Evolutionary conservation across 2,329 filamentous ascomycete species (phyloP).

Genomic region (Talaromyces sp.): DNA sequence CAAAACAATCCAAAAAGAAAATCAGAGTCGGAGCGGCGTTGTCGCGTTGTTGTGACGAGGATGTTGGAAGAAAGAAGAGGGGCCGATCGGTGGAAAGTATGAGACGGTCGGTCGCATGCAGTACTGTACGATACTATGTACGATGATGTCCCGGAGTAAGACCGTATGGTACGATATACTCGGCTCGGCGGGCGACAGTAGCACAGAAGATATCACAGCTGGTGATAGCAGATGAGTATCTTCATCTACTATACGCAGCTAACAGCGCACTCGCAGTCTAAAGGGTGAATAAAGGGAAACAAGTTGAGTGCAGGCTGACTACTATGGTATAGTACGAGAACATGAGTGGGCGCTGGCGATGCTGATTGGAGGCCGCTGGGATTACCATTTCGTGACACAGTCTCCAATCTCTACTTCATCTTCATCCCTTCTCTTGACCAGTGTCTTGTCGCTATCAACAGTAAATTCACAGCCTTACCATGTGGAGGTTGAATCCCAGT

Average conservation of each 20-base stretch:
- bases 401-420: neutral
- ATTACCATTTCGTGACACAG: neutral
- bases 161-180: neutral
- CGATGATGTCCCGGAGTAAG: no score
- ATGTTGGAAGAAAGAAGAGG: conserved; percentile 1
- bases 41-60: neutral
- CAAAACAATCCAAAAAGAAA: neutral
- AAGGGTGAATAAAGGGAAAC: neutral
- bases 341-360: conserved; percentile 8
- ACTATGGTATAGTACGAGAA: neutral
- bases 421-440: neutral
- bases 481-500: no score
- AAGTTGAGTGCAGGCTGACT: neutral
- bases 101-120: neutral
- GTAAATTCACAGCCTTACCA: no score
- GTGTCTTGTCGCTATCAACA: no score
- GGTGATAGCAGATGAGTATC: neutral
- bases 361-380: conserved; percentile 9
- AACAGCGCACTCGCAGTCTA: neutral
- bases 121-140: neutral
- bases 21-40: neutral
- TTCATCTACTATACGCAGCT: neutral
- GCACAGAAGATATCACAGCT: neutral
- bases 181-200: neutral
- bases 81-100: conserved; percentile 6